Base-by-base conservation (phyloP, 202 grass and related monocot genomes). In the Carex sylvatica region DNA sequence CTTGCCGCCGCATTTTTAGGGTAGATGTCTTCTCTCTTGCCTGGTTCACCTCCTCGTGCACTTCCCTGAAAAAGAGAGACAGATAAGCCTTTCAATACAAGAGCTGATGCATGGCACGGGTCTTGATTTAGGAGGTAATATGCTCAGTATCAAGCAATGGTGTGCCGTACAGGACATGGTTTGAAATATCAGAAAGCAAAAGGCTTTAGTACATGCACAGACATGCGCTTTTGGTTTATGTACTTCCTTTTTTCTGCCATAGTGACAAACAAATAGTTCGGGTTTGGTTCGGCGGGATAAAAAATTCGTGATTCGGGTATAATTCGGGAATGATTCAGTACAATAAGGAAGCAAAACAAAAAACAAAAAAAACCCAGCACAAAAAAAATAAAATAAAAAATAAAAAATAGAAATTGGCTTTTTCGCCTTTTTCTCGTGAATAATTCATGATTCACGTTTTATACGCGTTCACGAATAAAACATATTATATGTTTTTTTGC, bases 31-130 rank as follows among this genome's bases (percentile, higher is more conserved):
- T 95, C 33, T 95, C 86, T 67, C 93, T 95, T 79, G 87, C 96
- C 81, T 93, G 87, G 56, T 81, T 95, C 40, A 88, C 93, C 85
- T 99, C 96, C 83, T 92, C 91, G 56, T 99, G 96, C 84, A 99
- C 89, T 87, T 99, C 96, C 89, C 96, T 98, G 80, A 56, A 77
- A 70, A 85, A 65, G 73, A 73, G 59, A 12, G 20, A 33, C 15
- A 81, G 5, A 11, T 18, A 30, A 64, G 2, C n/a, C 15, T 65
- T 65, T 81, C 35, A 51, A 53, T 28, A 67, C 40, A 24, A 16
- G 55, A 23, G 6, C 23, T 40, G 13, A 52, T 60, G 49, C n/a
- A 81, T 20, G 22, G 24, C 28, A 12, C 1, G 0, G 12, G 36
- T 65, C 28, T 77, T 36, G 8, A 19, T n/a, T 77, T 20, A 77